Percentiles rank a stretch among this genome's conserved stretches.
Conservation (phyloP, 2,329 filamentous ascomycete species). For the Diaporthe eres region DNA sequence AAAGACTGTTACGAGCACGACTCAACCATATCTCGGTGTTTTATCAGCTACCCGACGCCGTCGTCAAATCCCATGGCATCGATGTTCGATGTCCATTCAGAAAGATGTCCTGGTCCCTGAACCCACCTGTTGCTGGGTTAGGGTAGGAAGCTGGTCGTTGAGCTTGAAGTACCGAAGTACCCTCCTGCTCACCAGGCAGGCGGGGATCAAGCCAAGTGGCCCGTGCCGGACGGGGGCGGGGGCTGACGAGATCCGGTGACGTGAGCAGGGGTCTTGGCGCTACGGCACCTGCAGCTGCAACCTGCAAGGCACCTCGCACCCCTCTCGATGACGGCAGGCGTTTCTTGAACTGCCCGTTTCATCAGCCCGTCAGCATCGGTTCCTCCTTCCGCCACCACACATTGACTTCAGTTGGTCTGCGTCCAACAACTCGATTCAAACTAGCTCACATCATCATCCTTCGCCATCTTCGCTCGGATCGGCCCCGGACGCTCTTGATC, state of each 20-base stretch:
- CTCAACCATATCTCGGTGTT: not conserved
- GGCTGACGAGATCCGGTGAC: conserved; percentile 30
- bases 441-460: not conserved
- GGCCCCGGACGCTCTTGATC: not conserved
- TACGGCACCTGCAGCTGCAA: conserved; percentile 11
- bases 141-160: not conserved
- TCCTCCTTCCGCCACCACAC: not conserved
- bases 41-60: not conserved
- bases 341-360: not conserved
- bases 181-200: not conserved
- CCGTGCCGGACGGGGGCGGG: conserved; percentile 21
- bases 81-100: not conserved
- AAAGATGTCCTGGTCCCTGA: not conserved
- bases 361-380: conserved; percentile 11
- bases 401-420: not conserved
- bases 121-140: not conserved
- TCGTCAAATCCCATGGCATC: too few species aligned
- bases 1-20: not conserved
- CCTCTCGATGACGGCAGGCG: conserved; percentile 9
- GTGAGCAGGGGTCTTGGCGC: conserved; percentile 31
- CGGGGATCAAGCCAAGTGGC: not conserved
- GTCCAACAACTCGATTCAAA: not conserved
- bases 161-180: not conserved
- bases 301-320: conserved; percentile 14
- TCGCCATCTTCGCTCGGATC: not conserved